These are phyloP conservation scores for Coemansia sp. DNA, from an alignment of 371 early-diverging fungal species.

Conservation along the genomic window DNA sequence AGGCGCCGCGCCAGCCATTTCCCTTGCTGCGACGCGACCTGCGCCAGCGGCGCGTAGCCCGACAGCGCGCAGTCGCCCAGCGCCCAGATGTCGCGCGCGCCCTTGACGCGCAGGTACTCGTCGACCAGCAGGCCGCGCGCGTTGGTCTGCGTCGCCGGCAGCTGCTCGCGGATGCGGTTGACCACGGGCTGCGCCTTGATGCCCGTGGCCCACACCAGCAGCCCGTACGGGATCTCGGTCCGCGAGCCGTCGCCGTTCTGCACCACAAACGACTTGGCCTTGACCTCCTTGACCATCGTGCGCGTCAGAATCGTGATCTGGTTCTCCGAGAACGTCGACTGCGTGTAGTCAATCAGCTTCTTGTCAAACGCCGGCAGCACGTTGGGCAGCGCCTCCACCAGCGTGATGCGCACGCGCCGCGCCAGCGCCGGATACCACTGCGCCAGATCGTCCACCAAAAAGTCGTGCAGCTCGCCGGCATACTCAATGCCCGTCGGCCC, in stretches of 20 bases:
- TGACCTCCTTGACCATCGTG: constrained; percentile 88
- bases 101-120: constrained; percentile 76
- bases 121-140: constrained; percentile 82
- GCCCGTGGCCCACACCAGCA: constrained; percentile 94
- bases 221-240: constrained; percentile 78
- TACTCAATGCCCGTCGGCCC: constrained; percentile 97
- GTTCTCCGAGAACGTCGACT: constrained; percentile 81
- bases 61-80: constrained; percentile 88
- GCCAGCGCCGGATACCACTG: constrained; percentile 82
- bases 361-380: constrained; percentile 89
- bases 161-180: constrained; percentile 67
- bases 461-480: constrained; percentile 93
- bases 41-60: constrained; percentile 85
- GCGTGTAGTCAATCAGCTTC: constrained; percentile 88
- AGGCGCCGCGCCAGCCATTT: constrained; percentile 77
- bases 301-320: constrained; percentile 82
- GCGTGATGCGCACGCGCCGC: constrained; percentile 82
- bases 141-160: constrained; percentile 68
- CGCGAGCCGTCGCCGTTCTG: constrained; percentile 66
- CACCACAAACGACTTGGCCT: constrained; percentile 75
- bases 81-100: constrained; percentile 73
- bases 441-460: constrained; percentile 78
- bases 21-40: constrained; percentile 92
- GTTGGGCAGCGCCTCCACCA: constrained; percentile 85
- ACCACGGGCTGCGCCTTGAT: constrained; percentile 85